Percentiles rank a stretch among this genome's conserved stretches.
phyloP scores from a whole-genome alignment of 768 basidiomycete genomes.

The Auricularia sp. region DNA sequence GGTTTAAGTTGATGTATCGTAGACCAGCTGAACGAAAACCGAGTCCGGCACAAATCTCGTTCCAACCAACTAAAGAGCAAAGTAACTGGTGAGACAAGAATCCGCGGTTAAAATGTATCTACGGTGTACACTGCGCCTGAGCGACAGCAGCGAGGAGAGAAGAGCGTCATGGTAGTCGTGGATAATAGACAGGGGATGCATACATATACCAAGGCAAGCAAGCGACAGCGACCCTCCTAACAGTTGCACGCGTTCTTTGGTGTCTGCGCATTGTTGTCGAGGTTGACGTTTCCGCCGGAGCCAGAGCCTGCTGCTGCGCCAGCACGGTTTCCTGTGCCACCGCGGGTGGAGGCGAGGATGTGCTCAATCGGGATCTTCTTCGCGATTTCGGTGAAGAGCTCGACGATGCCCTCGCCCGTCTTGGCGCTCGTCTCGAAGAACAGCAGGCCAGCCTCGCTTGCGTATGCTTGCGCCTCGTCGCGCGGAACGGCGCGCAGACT shows the following conservation, averaged over 20 bases:
- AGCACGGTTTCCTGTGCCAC: constrained; percentile 26
- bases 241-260: constrained; percentile 75
- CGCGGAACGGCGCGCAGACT: constrained; percentile 79
- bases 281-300: constrained; percentile 50
- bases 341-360: constrained; percentile 76
- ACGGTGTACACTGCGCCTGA: too few relatives aligned
- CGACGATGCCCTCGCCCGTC: constrained; percentile 89
- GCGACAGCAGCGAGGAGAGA: too few relatives aligned
- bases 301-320: constrained; percentile 44
- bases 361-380: constrained; percentile 90
- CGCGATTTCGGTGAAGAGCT: constrained; percentile 95
- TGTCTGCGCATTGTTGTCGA: constrained; percentile 57
- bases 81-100: too few relatives aligned
- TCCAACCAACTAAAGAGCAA: too few relatives aligned
- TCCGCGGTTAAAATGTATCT: too few relatives aligned
- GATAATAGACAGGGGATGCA: neutral
- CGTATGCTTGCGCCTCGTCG: constrained; percentile 95
- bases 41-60: too few relatives aligned
- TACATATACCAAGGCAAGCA: neutral
- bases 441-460: constrained; percentile 83
- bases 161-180: too few relatives aligned
- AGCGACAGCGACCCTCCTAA: constrained; percentile 19
- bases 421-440: constrained; percentile 99
- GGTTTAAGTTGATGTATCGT: too few relatives aligned
- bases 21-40: too few relatives aligned